A percentile compares a stretch with the other conserved stretches of the same genome.
These are phyloP conservation scores for Clonostachys rosea DNA, from an alignment of 2,329 filamentous ascomycete species.

Conservation along the genomic window DNA sequence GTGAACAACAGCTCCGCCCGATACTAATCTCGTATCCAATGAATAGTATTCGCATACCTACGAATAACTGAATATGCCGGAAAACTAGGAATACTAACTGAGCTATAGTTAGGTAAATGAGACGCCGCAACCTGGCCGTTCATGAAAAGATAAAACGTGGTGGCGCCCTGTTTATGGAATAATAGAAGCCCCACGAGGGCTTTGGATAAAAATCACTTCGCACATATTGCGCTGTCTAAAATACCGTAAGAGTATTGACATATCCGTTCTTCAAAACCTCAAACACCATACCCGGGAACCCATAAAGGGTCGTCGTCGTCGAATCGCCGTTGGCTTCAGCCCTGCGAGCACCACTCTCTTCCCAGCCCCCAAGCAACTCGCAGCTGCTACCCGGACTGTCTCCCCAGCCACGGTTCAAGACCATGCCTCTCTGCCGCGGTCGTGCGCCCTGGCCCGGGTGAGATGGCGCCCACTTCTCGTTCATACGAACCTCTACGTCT, in stretches of 20 bases:
- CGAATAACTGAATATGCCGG: too few relatives aligned
- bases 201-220: too few relatives aligned
- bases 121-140: too few relatives aligned
- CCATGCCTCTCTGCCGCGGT: conserved; percentile 67
- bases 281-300: conserved; percentile 90
- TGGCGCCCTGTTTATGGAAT: too few relatives aligned
- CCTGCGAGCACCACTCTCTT: conserved; percentile 61
- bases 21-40: too few relatives aligned
- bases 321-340: conserved; percentile 52
- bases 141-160: too few relatives aligned
- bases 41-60: too few relatives aligned
- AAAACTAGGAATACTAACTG: too few relatives aligned
- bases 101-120: too few relatives aligned
- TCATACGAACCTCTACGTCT: conserved; percentile 65
- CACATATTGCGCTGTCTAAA: conserved; percentile 36
- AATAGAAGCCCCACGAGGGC: too few relatives aligned
- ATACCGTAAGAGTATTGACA: conserved; percentile 86
- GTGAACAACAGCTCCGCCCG: too few relatives aligned
- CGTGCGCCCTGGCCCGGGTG: conserved; percentile 39
- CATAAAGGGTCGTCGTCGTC: conserved; percentile 82
- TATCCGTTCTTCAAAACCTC: conserved; percentile 91
- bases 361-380: conserved; percentile 81
- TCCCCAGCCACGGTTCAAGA: conserved; percentile 85
- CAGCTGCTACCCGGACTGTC: conserved; percentile 88
- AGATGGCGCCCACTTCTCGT: conserved; percentile 66